Base-by-base conservation (phyloP, 2,329 filamentous ascomycete species). In the Cladorrhinum sp. region DNA sequence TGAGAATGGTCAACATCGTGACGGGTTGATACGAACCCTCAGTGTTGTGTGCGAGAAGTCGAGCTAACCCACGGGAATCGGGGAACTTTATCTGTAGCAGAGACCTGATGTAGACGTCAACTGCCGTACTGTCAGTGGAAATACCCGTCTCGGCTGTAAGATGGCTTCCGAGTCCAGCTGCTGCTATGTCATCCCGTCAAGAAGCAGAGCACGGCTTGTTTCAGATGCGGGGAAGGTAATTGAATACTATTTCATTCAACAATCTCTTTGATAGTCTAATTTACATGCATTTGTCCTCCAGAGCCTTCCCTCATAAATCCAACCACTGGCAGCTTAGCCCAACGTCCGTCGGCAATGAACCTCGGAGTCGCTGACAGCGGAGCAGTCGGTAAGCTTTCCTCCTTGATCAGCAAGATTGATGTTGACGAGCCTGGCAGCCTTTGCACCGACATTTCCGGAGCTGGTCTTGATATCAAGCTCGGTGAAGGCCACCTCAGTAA, bases 401-500 rank as follows among this genome's bases (percentile, higher is more conserved):
- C 49, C 49, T 16, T 50, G 49, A 6, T 50, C 49, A 16, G 49
- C 4, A 13, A 50, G 10, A 50, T 50, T 50, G 23, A 50, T 50
- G 16, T 50, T 27, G 8, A 50, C 49, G 2, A 50, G 24, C 49
- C 25, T 50, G 2, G 49, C 49, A 6, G 22, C 22, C 7, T 8
- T 27, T 16, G 49, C 49, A 6, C 22, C 24, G 2, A 27, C 49
- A 3, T 6, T 16, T 12, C 49, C 49, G 9, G 49, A 2, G 49
- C 5, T 58, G 38, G 50, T 57, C 13, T 41, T 9, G 27, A 65
- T 45, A 25, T 61, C 57, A 3, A 65, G 59, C 50, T 65, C 63
- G 8, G 59, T 63, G 22, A 55, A 59, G 10, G 63, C 63, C 5
- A 62, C 63, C 49, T 65, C 58, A 16, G 51, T 54, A 18, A 54